Evolutionary conservation across 768 basidiomycete species (phyloP), one percentile per base, ranked within the genome.

Genomic region (Psilocybe tampanensis): DNA sequence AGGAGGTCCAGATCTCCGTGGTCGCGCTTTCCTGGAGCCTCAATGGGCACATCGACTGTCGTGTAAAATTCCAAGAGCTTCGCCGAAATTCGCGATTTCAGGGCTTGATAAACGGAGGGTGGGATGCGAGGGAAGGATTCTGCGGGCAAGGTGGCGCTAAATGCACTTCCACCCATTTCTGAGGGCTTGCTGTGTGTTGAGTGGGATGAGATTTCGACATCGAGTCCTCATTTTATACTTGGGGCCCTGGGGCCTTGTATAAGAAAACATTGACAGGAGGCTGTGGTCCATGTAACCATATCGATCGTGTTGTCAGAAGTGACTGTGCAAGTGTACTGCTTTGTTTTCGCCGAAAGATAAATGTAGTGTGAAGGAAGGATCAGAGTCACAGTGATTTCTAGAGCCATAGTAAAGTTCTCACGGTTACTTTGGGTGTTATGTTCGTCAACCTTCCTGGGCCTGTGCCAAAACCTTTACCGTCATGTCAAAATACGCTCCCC

Each of bases 401-500:
- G 36, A 45, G 33, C 15, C 13, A 12, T 22, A 21, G 23, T 18
- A 18, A 1, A 17, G 33, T 47, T 55, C 54, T 32, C 52, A 44
- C 47, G 50, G 22, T 26, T 39, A 43, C 23, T 24, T 8, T 11
- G 4, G 34, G 49, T 33, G 24, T 19, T 29, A 50, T 19, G 51
- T 52, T 36, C 39, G 49, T 50, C 23, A 32, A 11, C 17, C 24
- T 47, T 33, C 47, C 33, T 45, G 45, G 22, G n/a, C n/a, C n/a
- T n/a, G n/a, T n/a, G n/a, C 52, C 43, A 39, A 44, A 33, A 39
- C 29, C 29, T 19, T 21, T 18, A 43, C 43, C 48, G 59, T 19
- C 41, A 92, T 93, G 90, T 91, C 89, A 58, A 92, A 88, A 71
- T 93, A 80, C 70, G 89, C 90, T 15, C 90, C 91, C 1, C 91